Evolutionary conservation across 2,329 filamentous ascomycete species (phyloP).

Genomic region (Cladophialophora carrionii): DNA sequence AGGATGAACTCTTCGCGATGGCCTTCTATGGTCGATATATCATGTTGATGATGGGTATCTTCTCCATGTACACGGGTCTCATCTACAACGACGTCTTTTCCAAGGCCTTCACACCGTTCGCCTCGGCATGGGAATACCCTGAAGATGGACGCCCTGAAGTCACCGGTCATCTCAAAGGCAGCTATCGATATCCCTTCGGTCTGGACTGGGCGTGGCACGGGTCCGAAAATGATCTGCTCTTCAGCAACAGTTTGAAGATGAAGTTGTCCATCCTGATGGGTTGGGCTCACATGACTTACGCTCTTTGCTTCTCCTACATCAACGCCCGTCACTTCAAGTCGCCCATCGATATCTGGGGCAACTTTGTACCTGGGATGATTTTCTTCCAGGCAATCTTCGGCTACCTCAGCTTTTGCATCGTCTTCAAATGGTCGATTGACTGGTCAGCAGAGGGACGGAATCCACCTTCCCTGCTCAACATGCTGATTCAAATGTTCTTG

Average conservation of each 20-base stretch:
- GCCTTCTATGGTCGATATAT: conserved; percentile 99
- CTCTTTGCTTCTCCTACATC: conserved; percentile 86
- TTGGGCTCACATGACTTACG: conserved; percentile 95
- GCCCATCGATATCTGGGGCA: conserved; percentile 93
- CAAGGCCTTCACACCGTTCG: conserved; percentile 84
- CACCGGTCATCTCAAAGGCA: conserved; percentile 67
- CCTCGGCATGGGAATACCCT: conserved; percentile 87
- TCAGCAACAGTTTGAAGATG: conserved; percentile 99
- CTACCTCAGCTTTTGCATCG: conserved; percentile 88
- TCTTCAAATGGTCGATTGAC: conserved; percentile 96
- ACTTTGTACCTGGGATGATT: conserved; percentile 97
- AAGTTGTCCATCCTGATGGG: conserved; percentile 98
- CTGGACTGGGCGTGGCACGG: conserved; percentile 97
- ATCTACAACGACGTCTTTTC: conserved; percentile 99
- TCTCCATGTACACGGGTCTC: conserved; percentile 94
- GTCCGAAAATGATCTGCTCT: conserved; percentile 90
- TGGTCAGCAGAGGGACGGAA: conserved; percentile 70
- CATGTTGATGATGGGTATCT: conserved; percentile 95
- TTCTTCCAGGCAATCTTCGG: conserved; percentile 99
- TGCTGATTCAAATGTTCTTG: conserved; percentile 99
- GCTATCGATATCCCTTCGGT: conserved; percentile 92
- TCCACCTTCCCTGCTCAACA: conserved; percentile 91
- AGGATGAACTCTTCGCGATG: conserved; percentile 97
- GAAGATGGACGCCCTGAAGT: conserved; percentile 69
- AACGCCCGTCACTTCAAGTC: conserved; percentile 95